Evolutionary conservation across 2,329 filamentous ascomycete genomes (phyloP), one percentile per base, ranked within the genome.

Genomic region (Trichophaea hybrida): DNA sequence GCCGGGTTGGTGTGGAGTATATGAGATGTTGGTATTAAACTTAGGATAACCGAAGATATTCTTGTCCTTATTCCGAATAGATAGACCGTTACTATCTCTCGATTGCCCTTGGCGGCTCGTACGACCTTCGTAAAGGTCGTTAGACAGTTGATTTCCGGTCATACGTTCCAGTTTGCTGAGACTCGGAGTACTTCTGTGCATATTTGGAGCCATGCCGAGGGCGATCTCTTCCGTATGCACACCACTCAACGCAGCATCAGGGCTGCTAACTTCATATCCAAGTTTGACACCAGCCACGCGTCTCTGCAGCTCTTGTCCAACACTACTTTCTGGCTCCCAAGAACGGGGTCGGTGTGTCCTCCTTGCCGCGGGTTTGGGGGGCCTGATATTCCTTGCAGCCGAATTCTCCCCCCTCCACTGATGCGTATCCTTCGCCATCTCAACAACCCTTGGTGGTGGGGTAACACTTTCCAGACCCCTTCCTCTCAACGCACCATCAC

Each of bases 151-250:
- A 24, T 54, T 65, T 10, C 63, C 63, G 32, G 61, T 65, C 35
- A 65, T 61, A n/a, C 61, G 61, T 31, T 65, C 63, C 54, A 65
- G 57, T 34, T 65, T 65, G 54, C 63, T 52, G 57, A 56, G 24
- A 52, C n/a, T 46, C 10, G 15, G 15, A 1, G 53, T 12, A 59
- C 55, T 38, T 48, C 40, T 50, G 32, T 31, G 50, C 12, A 37
- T 24, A 13, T 13, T 33, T 6, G 50, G 50, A 6, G 50, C 46
- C 7, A 53, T 4, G 12, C 50, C 50, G 10, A 53, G 50, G 15
- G 50, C 15, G 10, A 53, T 34, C 17, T 53, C 50, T 12, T n/a
- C 50, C 15, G 17, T 5, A 34, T 53, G 50, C 7, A 53, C 56
- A 34, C 38, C 58, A 6, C 48, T 37, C 4, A 12, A 31, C 5